Conservation (phyloP, 345 rosid species). For the Citrus mangshanensis region DNA sequence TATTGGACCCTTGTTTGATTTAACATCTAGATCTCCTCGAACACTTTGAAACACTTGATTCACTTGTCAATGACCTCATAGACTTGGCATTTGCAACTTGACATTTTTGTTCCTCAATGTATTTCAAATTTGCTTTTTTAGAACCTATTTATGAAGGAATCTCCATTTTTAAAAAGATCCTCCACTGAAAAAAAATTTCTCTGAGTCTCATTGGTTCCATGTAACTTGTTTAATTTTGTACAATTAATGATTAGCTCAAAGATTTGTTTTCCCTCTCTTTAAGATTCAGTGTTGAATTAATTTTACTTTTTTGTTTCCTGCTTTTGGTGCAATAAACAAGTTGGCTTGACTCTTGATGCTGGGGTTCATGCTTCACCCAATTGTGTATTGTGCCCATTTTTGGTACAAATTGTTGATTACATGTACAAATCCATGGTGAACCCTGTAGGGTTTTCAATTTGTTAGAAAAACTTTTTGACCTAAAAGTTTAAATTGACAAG, state of each 20-base stretch:
- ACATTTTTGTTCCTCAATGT: constrained; percentile 36
- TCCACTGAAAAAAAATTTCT: constrained; percentile 52
- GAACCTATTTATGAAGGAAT: constrained; percentile 43
- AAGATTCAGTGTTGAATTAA: neutral
- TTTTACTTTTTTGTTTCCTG: constrained; percentile 41
- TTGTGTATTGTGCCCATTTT: constrained; percentile 88
- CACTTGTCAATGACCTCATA: constrained; percentile 41
- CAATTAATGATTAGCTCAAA: neutral
- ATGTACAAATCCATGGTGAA: constrained; percentile 69
- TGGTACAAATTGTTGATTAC: constrained; percentile 67
- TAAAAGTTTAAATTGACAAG: too few species aligned
- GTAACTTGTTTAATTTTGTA: constrained; percentile 33
- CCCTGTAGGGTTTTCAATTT: neutral
- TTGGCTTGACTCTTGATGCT: constrained; percentile 77
- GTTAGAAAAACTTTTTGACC: too few species aligned
- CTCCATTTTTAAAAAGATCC: constrained; percentile 58
- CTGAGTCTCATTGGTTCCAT: constrained; percentile 31
- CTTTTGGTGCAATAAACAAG: constrained; percentile 55
- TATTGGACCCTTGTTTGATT: neutral
- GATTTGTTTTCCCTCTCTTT: neutral
- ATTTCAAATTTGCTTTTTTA: constrained; percentile 43
- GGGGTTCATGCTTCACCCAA: constrained; percentile 80
- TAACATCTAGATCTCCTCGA: neutral
- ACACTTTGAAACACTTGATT: constrained; percentile 49
- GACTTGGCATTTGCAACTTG: constrained; percentile 37